Percentiles rank a stretch among this genome's conserved stretches.
Conservation (phyloP, 2,329 filamentous ascomycete genomes). For the Trichoderma gracile region DNA sequence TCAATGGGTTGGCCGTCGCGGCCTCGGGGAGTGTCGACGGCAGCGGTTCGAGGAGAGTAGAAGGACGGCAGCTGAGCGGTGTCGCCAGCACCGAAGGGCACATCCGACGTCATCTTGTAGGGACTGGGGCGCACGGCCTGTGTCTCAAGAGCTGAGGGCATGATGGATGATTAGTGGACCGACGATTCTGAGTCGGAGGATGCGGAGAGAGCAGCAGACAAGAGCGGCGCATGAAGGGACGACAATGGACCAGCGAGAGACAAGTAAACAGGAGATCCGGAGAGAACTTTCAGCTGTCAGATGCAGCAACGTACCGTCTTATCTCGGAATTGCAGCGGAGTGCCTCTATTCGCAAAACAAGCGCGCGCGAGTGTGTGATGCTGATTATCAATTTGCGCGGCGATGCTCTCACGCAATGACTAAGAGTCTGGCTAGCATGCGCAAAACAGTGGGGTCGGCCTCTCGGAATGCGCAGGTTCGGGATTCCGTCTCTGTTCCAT, state of each 20-base stretch:
- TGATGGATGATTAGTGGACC: slow-evolving; percentile 8
- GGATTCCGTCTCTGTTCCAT: not conserved
- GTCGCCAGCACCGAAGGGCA: slow-evolving; percentile 22
- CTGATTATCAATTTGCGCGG: slow-evolving; percentile 25
- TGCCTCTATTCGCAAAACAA: slow-evolving; percentile 18
- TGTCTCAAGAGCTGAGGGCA: slow-evolving; percentile 22
- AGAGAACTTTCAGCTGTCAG: too few species aligned
- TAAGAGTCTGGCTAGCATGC: slow-evolving; percentile 14
- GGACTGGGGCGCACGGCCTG: slow-evolving; percentile 13
- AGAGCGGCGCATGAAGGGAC: not conserved
- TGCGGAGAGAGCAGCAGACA: not conserved
- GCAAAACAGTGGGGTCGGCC: slow-evolving; percentile 12
- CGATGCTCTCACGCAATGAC: slow-evolving; percentile 15
- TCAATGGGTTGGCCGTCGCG: slow-evolving; percentile 37
- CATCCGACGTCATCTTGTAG: slow-evolving; percentile 20
- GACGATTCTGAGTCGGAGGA: not conserved
- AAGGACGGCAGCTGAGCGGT: slow-evolving; percentile 48
- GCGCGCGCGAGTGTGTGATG: slow-evolving; percentile 22
- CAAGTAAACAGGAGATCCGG: not conserved
- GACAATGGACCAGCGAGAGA: not conserved
- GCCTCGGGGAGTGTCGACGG: slow-evolving; percentile 30
- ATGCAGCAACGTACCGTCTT: slow-evolving; percentile 21
- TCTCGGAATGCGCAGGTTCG: slow-evolving; percentile 19
- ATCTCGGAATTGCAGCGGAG: not conserved
- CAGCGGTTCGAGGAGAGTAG: slow-evolving; percentile 46